Conservation (phyloP, 331 rosid species). For the Dryas integrifolia region DNA sequence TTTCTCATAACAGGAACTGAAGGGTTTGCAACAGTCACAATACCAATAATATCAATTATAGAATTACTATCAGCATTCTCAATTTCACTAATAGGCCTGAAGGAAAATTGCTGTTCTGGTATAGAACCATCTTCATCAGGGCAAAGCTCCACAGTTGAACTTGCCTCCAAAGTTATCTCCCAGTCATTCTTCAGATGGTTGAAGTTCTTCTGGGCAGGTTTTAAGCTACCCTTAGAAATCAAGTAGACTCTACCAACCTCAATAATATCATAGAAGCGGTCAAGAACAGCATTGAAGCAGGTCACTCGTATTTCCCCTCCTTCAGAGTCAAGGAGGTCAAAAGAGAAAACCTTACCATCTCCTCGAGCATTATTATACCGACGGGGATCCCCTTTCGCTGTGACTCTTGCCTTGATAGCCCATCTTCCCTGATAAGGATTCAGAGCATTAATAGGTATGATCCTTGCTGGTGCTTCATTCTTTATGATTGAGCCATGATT, state of each 20-base stretch:
- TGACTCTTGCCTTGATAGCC: constrained; percentile 97
- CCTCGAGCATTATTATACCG: constrained; percentile 96
- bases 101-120: constrained; percentile 82
- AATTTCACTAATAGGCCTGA: constrained; percentile 75
- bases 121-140: constrained; percentile 90
- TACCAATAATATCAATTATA: constrained; percentile 79
- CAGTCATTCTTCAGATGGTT: constrained; percentile 97
- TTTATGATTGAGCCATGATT: constrained; percentile 70
- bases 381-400: constrained; percentile 93
- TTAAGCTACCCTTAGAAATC: constrained; percentile 90
- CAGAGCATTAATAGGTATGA: constrained; percentile 82
- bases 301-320: constrained; percentile 96
- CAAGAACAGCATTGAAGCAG: constrained; percentile 95
- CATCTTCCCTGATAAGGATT: constrained; percentile 98
- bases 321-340: constrained; percentile 94
- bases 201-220: constrained; percentile 89
- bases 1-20: constrained; percentile 90
- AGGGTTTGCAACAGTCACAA: constrained; percentile 75
- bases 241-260: constrained; percentile 89
- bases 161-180: constrained; percentile 80
- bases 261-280: constrained; percentile 70
- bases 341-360: constrained; percentile 95
- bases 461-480: constrained; percentile 91
- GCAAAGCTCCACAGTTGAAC: constrained; percentile 77
- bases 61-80: constrained; percentile 73